A percentile compares a stretch with the other conserved stretches of the same genome.
Evolutionary conservation across 2,329 filamentous ascomycete species (phyloP).

Genomic region (Diaporthe sp.): DNA sequence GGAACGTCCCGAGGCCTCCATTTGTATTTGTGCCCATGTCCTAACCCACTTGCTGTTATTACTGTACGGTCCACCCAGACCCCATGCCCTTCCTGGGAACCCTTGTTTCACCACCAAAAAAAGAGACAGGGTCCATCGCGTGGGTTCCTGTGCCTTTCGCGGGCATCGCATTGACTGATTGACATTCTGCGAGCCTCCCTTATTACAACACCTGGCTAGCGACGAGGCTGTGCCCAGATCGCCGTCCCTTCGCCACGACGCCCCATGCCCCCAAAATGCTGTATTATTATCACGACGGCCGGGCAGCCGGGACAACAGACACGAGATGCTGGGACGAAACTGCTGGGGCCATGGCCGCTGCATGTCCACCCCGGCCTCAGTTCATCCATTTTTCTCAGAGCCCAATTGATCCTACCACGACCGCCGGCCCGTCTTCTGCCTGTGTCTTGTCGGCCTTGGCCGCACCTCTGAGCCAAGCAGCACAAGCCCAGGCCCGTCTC

Average conservation of each 20-base stretch:
- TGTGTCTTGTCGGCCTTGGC: conserved; percentile 8
- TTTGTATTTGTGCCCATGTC: conserved; percentile 11
- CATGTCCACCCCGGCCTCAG: neutral
- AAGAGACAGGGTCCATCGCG: conserved; percentile 17
- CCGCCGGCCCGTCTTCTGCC: conserved; percentile 14
- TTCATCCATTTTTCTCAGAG: conserved; percentile 5
- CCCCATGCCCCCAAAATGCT: conserved; percentile 16
- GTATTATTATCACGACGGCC: neutral
- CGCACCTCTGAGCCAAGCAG: conserved; percentile 1
- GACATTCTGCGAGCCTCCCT: conserved; percentile 15
- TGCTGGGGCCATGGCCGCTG: neutral
- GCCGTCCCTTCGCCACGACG: conserved; percentile 22
- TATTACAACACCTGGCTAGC: conserved; percentile 29
- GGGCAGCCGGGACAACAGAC: neutral
- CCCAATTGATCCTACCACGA: neutral
- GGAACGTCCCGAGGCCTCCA: conserved; percentile 30
- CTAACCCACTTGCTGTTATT: neutral
- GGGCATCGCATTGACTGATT: conserved; percentile 19
- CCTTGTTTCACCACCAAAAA: conserved; percentile 27
- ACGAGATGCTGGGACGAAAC: conserved; percentile 14
- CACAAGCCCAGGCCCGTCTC: neutral
- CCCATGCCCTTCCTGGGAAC: conserved; percentile 14
- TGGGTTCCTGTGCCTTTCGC: conserved; percentile 4
- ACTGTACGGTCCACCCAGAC: no score
- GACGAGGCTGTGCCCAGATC: conserved; percentile 30